Percentiles rank a stretch among this genome's conserved stretches.
These are phyloP conservation scores for Saxophila tyrrhenica DNA, from an alignment of 495 filamentous ascomycete species.

Conservation along the genomic window DNA sequence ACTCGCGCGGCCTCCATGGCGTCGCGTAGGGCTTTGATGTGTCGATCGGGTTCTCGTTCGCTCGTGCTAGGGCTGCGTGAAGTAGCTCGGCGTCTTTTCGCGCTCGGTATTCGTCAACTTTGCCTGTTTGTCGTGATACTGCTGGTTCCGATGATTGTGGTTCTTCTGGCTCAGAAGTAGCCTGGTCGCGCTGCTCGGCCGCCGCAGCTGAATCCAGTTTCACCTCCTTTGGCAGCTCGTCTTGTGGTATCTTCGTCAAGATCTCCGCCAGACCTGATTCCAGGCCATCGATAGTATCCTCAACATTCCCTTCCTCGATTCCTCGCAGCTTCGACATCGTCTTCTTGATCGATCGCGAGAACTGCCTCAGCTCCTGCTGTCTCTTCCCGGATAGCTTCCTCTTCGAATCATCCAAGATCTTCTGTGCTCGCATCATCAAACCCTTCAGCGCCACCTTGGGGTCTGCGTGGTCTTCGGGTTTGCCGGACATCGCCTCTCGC, in stretches of 20 bases:
- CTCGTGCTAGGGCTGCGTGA: conserved; percentile 41
- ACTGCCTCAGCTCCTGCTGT: conserved; percentile 51
- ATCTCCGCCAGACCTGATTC: conserved; percentile 17
- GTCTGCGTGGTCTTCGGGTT: conserved; percentile 18
- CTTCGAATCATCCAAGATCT: conserved; percentile 39
- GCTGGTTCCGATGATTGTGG: neutral
- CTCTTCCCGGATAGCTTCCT: conserved; percentile 44
- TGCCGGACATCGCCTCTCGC: conserved; percentile 4
- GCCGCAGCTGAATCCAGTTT: neutral
- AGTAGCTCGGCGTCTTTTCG: conserved; percentile 17
- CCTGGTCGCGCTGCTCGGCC: conserved; percentile 1
- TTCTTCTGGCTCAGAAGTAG: neutral
- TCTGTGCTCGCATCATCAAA: conserved; percentile 44
- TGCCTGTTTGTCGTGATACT: neutral
- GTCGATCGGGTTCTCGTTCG: conserved; percentile 65
- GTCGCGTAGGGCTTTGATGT: conserved; percentile 72
- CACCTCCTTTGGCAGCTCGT: conserved; percentile 5
- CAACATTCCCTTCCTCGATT: neutral
- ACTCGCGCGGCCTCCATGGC: conserved; percentile 80
- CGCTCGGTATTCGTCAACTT: conserved; percentile 5
- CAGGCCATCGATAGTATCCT: conserved; percentile 6
- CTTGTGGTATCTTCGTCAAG: conserved; percentile 15
- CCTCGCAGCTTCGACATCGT: conserved; percentile 32
- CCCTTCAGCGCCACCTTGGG: conserved; percentile 35
- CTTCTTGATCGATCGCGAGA: conserved; percentile 42